These are phyloP conservation scores for Macrocybe sp. DNA, from an alignment of 1,284 basidiomycete species.

Conservation along the genomic window DNA sequence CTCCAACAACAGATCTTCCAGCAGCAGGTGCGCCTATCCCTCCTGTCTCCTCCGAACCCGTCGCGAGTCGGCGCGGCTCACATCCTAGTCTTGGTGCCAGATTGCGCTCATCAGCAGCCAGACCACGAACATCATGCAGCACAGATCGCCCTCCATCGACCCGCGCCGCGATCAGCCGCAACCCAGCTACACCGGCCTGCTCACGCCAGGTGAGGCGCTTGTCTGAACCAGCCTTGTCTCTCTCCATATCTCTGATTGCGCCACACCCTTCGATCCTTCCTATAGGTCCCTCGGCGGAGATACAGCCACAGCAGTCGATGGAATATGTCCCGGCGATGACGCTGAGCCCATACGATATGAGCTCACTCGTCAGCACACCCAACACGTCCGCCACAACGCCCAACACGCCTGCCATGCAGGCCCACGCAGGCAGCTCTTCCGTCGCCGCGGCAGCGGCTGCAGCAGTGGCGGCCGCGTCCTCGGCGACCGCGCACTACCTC, in stretches of 20 bases:
- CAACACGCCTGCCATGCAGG: slow-evolving; percentile 9
- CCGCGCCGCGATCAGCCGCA: slow-evolving; percentile 27
- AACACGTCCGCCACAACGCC: not conserved
- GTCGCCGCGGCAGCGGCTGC: slow-evolving; percentile 6
- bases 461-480: slow-evolving; percentile 20
- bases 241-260: not conserved
- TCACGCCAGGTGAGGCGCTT: slow-evolving; percentile 57
- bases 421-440: slow-evolving; percentile 1
- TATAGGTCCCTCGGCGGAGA: slow-evolving; percentile 58
- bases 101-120: slow-evolving; percentile 70
- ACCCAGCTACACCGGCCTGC: slow-evolving; percentile 52
- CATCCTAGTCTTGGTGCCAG: slow-evolving; percentile 28
- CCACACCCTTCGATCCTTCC: slow-evolving; percentile 3
- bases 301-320: slow-evolving; percentile 51
- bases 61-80: not conserved
- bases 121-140: slow-evolving; percentile 26
- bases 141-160: slow-evolving; percentile 28
- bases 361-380: slow-evolving; percentile 18
- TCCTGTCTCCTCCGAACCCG: not conserved
- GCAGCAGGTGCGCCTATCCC: slow-evolving; percentile 54
- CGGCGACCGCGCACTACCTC: slow-evolving; percentile 20
- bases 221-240: not conserved
- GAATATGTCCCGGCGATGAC: slow-evolving; percentile 63
- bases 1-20: slow-evolving; percentile 80
- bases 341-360: slow-evolving; percentile 22